Base-by-base conservation (phyloP, 2,329 filamentous ascomycete genomes). In the Pleoardoris graminearum region DNA sequence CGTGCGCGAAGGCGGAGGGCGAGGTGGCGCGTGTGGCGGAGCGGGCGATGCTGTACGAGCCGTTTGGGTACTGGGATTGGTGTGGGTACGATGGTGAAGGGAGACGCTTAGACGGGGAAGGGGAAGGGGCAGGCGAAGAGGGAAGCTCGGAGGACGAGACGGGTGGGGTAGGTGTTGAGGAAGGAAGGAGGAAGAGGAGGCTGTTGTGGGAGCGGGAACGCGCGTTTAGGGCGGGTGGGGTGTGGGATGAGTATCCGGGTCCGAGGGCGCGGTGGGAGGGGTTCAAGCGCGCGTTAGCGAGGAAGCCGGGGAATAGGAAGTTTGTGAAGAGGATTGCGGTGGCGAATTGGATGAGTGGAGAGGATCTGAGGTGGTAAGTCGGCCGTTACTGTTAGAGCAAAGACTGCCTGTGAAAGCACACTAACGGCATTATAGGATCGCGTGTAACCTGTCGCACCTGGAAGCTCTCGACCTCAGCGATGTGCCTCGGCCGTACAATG, bases 1-100 rank as follows among this genome's bases (percentile, higher is more conserved):
- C 57, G 14, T 49, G 36, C n/a, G 44, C 52, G n/a, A 47, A 47
- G 6, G 36, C 41, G 6, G 16, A 16, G 10, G 10, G 14, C 1
- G 23, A 36, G 4, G 10, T 43, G 8, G 12, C 25, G 11, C 10
- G 14, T 16, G 25, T 36, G 7, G 52, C 46, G 19, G 52, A 49
- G 19, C 23, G 41, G 36, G 51, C 52, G 3, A 49, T 54, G 23
- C 51, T 60, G 16, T 53, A 56, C 36, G 63, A 68, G 38, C 64
- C 65, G 5, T 68, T 67, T 45, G 62, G 55, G 3, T 68, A 63
- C 51, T 65, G 53, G 56, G 65, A 68, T 51, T 69, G 66, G 65
- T 50, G 60, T 39, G 59, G 55, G 0, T 16, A 54, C 2, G 30
- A 44, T 48, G 42, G 48, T 14, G 33, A 22, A 2, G 33, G 33